Conservation (phyloP, 805 yeast species). For the Suhomyces kilbournensis region DNA sequence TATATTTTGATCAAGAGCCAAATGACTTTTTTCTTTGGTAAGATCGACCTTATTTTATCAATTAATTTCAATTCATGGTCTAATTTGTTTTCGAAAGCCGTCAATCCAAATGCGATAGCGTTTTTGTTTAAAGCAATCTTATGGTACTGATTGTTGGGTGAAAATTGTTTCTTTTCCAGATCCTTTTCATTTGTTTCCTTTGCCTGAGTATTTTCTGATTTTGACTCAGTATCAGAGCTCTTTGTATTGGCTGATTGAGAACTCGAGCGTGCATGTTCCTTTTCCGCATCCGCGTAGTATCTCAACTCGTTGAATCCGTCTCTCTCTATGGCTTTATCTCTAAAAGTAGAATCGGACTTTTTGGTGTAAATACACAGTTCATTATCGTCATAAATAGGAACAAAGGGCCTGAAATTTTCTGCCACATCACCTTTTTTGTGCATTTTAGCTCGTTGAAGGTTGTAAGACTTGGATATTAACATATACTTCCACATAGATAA, state of each 20-base stretch:
- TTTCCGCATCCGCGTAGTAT: slow-evolving; percentile 12
- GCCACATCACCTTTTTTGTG: neutral
- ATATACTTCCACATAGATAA: slow-evolving; percentile 7
- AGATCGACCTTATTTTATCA: slow-evolving; percentile 14
- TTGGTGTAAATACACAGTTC: neutral
- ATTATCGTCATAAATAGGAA: neutral
- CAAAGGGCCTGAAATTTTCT: neutral
- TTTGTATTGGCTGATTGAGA: neutral
- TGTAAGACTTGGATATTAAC: slow-evolving; percentile 3
- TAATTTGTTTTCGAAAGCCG: slow-evolving; percentile 28
- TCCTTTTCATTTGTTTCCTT: neutral
- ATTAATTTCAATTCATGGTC: slow-evolving; percentile 22
- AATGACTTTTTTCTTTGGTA: slow-evolving; percentile 15
- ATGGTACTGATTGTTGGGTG: neutral
- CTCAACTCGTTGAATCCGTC: slow-evolving; percentile 24
- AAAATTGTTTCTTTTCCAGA: neutral
- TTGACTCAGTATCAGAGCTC: neutral
- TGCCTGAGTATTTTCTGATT: neutral
- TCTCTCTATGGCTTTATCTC: slow-evolving; percentile 21
- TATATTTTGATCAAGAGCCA: slow-evolving; percentile 15
- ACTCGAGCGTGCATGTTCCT: no score
- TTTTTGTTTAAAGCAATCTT: slow-evolving; percentile 23
- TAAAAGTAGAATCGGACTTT: slow-evolving; percentile 18
- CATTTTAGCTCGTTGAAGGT: neutral
- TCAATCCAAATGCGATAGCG: slow-evolving; percentile 33